phyloP scores from a whole-genome alignment of 192 early-diverging fungal species.

The Dimargaris verticillata region DNA sequence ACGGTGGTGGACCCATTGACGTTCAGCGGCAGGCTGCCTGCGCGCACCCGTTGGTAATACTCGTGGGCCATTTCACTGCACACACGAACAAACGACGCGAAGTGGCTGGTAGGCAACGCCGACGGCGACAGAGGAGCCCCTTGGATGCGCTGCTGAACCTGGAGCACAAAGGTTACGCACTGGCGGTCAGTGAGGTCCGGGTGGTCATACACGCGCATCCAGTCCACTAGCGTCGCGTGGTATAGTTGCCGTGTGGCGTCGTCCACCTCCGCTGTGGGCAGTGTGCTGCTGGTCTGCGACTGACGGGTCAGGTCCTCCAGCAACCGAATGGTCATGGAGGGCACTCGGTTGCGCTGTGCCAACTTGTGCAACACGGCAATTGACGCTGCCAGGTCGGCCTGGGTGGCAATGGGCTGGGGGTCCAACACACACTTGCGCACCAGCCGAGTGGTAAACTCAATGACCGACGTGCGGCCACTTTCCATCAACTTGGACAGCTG shows the following conservation, averaged over 20 bases:
- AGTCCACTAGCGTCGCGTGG: constrained; percentile 26
- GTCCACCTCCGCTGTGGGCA: background rate
- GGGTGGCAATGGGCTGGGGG: constrained; percentile 25
- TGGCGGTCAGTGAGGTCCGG: constrained; percentile 25
- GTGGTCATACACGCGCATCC: constrained; percentile 29
- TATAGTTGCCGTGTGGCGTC: constrained; percentile 11
- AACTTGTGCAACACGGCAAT: constrained; percentile 58
- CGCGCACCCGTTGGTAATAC: constrained; percentile 45
- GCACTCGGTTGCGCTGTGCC: constrained; percentile 39
- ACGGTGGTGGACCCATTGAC: constrained; percentile 15
- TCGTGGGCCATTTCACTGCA: constrained; percentile 76
- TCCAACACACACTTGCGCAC: constrained; percentile 50
- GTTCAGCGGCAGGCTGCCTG: constrained; percentile 17
- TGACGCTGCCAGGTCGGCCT: constrained; percentile 47
- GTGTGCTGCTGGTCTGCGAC: constrained; percentile 1
- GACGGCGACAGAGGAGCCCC: constrained; percentile 14
- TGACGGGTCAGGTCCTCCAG: constrained; percentile 21
- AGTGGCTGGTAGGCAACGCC: constrained; percentile 49
- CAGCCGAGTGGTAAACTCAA: constrained; percentile 64
- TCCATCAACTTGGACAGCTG: constrained; percentile 80
- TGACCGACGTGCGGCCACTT: constrained; percentile 41
- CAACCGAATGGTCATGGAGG: constrained; percentile 21
- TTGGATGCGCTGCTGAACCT: constrained; percentile 61
- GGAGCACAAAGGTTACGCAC: constrained; percentile 25
- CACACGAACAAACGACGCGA: constrained; percentile 75